phyloP scores from a whole-genome alignment of 305 asterid species.

The Rubia balearica region DNA sequence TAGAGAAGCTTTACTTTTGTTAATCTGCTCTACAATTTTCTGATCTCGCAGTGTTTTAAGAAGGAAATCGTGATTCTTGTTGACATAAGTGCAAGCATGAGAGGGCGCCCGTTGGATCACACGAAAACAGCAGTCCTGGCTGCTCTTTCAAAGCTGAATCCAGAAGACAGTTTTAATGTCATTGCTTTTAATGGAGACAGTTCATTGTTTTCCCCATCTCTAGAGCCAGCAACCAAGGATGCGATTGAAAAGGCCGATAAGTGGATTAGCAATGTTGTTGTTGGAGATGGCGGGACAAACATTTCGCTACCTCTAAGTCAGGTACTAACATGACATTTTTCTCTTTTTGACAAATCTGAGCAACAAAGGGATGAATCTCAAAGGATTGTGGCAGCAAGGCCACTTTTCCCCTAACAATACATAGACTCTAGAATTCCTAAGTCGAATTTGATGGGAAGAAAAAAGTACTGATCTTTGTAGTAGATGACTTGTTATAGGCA shows the following conservation, averaged over 20 bases:
- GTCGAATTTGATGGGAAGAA: no score
- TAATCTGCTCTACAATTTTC: not conserved
- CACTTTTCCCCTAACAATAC: constrained; percentile 37
- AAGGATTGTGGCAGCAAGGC: constrained; percentile 50
- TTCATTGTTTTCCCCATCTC: constrained; percentile 42
- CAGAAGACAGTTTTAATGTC: constrained; percentile 55
- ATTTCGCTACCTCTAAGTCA: constrained; percentile 51
- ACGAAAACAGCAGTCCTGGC: constrained; percentile 48
- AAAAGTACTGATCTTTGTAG: not conserved
- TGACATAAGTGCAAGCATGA: constrained; percentile 79
- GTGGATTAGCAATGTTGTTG: constrained; percentile 50
- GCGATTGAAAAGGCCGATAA: constrained; percentile 36
- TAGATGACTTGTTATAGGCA: constrained; percentile 40
- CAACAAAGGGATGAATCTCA: constrained; percentile 49
- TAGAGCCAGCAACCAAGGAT: constrained; percentile 47
- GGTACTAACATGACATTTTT: constrained; percentile 31
- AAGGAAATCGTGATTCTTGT: constrained; percentile 66
- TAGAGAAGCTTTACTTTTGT: not conserved
- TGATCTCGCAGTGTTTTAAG: constrained; percentile 47
- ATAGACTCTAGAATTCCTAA: not conserved
- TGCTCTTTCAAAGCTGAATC: constrained; percentile 48
- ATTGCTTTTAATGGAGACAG: constrained; percentile 49
- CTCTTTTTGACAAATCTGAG: constrained; percentile 20
- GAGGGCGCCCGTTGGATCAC: constrained; percentile 52
- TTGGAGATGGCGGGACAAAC: constrained; percentile 60